Percentiles rank a stretch among this genome's conserved stretches.
These are phyloP conservation scores for Bipolaris zeicola DNA, from an alignment of 2,329 filamentous ascomycete species.

Conservation along the genomic window DNA sequence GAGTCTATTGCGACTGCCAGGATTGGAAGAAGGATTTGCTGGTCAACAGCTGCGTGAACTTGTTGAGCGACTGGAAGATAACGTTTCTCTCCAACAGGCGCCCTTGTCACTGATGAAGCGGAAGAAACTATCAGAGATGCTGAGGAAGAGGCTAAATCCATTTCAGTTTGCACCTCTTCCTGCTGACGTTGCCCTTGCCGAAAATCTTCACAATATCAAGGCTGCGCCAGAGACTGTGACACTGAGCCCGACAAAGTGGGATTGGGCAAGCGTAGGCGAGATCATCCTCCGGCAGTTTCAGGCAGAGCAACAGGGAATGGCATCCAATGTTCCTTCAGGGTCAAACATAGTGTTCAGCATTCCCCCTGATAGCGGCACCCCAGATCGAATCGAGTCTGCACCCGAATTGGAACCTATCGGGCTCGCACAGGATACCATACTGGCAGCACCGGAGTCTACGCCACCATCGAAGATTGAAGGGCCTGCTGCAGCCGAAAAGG, in stretches of 20 bases:
- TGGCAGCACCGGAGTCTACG: conserved; percentile 12
- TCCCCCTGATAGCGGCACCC: conserved; percentile 38
- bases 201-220: conserved; percentile 18
- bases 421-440: conserved; percentile 9
- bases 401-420: conserved; percentile 5
- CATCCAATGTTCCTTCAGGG: conserved; percentile 41
- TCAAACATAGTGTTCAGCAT: conserved; percentile 51
- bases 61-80: conserved; percentile 59
- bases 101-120: conserved; percentile 57
- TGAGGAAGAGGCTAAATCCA: conserved; percentile 61
- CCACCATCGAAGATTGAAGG: conserved; percentile 11
- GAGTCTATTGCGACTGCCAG: conserved; percentile 61
- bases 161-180: conserved; percentile 53
- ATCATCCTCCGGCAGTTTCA: conserved; percentile 53
- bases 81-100: conserved; percentile 59
- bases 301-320: conserved; percentile 48
- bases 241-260: conserved; percentile 45
- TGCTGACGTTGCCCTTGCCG: conserved; percentile 37
- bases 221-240: conserved; percentile 46
- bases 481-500: conserved; percentile 4
- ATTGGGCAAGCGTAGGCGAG: conserved; percentile 58
- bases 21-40: conserved; percentile 49
- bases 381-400: conserved; percentile 16
- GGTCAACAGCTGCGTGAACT: conserved; percentile 49
- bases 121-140: conserved; percentile 57